Base-by-base conservation (phyloP, 208 protist genomes). In the Crithidia fasciculata region DNA sequence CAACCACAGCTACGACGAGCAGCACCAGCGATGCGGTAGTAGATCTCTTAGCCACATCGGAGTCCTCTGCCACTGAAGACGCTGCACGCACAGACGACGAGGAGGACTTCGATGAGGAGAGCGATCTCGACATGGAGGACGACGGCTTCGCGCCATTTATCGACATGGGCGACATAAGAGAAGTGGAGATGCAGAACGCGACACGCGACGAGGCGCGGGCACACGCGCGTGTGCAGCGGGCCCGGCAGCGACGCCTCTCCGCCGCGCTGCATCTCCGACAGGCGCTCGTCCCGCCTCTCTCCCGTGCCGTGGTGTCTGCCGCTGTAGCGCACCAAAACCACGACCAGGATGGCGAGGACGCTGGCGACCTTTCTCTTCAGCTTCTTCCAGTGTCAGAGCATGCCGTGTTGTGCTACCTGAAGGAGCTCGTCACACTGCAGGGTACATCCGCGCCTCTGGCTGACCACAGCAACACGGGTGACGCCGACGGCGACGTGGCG, bases 341-440 rank as follows among this genome's bases (percentile, higher is more conserved):
- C 8, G 58, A 50, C n/a, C 3, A 13, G 50, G 40, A 45, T 41
- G 41, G 41, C 57, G 37, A 15, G 37, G 9, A 39, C 57, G 19
- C 13, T 5, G 57, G n/a, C 5, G 60, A 66, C 18, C 19, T 28
- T 28, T 28, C 28, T 28, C 28, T 8, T 12, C 4, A 36, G 13
- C 65, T 61, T 3, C 54, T 28, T 1, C 41, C 65, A 2, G 53
- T 70, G 16, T 19, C 54, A 3, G 47, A 70, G 41, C 65, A 70
- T 43, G 66, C 78, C 3, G 70, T 68, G 0, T 53, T 75, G 60
- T 15, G 13, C 8, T 75, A 75, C 54, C 52, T 75, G 13, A 41
- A 50, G 4, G 53, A 58, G 15, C 19, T 75, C 6, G 70, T 62
- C 19, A 40, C 52, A 9, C 49, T 44, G 13, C 16, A 36, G 36